Conservation (phyloP, 495 filamentous ascomycete species). For the Neurospora sp. region DNA sequence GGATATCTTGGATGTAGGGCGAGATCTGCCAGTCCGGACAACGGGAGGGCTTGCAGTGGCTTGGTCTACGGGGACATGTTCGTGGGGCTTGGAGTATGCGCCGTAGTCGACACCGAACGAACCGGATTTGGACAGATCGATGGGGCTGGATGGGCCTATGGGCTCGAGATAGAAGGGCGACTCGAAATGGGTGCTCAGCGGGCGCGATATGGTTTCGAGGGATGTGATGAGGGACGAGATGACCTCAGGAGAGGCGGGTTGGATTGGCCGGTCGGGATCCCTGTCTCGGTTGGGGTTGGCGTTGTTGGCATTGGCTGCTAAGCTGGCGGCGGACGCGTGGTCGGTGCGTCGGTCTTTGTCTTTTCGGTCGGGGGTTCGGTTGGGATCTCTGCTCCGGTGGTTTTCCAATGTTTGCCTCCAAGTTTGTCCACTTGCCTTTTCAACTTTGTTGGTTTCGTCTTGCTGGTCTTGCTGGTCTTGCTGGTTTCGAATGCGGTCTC, state of each 20-base stretch:
- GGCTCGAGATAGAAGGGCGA: slow-evolving; percentile 18
- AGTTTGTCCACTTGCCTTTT: neutral
- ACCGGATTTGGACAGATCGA: slow-evolving; percentile 31
- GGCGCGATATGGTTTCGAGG: slow-evolving; percentile 73
- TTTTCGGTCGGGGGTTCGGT: slow-evolving; percentile 21
- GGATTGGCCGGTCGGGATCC: slow-evolving; percentile 22
- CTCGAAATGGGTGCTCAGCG: slow-evolving; percentile 66
- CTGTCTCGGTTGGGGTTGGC: slow-evolving; percentile 21
- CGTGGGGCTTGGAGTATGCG: slow-evolving; percentile 41
- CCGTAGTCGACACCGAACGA: slow-evolving; percentile 68
- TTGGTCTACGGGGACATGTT: slow-evolving; percentile 40
- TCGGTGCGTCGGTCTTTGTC: slow-evolving; percentile 9
- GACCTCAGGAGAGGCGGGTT: slow-evolving; percentile 78
- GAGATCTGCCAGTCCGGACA: slow-evolving; percentile 50
- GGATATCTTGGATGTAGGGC: neutral
- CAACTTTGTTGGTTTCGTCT: neutral
- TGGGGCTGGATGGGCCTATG: slow-evolving; percentile 25
- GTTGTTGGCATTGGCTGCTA: slow-evolving; percentile 7
- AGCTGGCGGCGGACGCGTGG: neutral
- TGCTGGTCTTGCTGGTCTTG: neutral
- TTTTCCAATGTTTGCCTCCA: neutral
- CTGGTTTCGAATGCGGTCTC: slow-evolving; percentile 14
- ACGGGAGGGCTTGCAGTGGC: slow-evolving; percentile 66
- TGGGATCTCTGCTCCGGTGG: neutral
- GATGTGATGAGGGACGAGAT: slow-evolving; percentile 92